Evolutionary conservation across 2,329 filamentous ascomycete species (phyloP).

Genomic region (Thielaviopsis musarum): DNA sequence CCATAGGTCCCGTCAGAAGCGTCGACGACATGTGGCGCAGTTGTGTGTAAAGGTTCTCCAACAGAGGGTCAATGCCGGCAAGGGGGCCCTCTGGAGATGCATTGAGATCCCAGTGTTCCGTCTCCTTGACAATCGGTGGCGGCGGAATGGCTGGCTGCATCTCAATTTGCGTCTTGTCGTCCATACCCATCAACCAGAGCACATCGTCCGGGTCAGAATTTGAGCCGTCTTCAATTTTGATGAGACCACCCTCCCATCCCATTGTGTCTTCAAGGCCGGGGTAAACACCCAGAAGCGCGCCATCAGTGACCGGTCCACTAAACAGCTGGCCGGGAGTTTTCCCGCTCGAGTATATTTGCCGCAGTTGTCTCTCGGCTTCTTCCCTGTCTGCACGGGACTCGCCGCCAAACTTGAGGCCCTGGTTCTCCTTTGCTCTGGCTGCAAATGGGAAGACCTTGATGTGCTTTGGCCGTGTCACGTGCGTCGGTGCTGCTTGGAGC

Average conservation of each 20-base stretch:
- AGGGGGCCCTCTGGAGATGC: constrained; percentile 42
- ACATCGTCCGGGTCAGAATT: constrained; percentile 30
- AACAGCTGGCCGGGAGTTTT: constrained; percentile 31
- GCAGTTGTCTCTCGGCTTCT: constrained; percentile 55
- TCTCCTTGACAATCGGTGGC: constrained; percentile 37
- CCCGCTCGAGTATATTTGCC: constrained; percentile 48
- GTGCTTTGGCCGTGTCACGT: constrained; percentile 41
- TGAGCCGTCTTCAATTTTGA: constrained; percentile 49
- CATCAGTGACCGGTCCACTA: constrained; percentile 76
- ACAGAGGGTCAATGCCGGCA: constrained; percentile 68
- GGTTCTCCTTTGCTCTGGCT: constrained; percentile 35
- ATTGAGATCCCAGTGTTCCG: constrained; percentile 33
- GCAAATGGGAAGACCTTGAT: constrained; percentile 74
- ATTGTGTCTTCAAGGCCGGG: constrained; percentile 35
- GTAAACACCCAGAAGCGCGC: constrained; percentile 52
- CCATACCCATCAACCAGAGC: constrained; percentile 63
- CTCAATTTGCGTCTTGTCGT: constrained; percentile 56
- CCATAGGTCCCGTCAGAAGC: constrained; percentile 72
- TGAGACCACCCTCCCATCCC: constrained; percentile 68
- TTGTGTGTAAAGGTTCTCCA: constrained; percentile 57
- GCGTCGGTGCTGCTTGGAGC: constrained; percentile 63
- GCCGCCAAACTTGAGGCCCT: constrained; percentile 70
- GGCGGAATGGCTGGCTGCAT: constrained; percentile 57
- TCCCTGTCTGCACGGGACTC: constrained; percentile 73
- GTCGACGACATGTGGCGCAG: constrained; percentile 78